Evolutionary conservation across 139 green algal species (phyloP), one percentile per base, ranked within the genome.

Genomic region (Picochlorum sp.): DNA sequence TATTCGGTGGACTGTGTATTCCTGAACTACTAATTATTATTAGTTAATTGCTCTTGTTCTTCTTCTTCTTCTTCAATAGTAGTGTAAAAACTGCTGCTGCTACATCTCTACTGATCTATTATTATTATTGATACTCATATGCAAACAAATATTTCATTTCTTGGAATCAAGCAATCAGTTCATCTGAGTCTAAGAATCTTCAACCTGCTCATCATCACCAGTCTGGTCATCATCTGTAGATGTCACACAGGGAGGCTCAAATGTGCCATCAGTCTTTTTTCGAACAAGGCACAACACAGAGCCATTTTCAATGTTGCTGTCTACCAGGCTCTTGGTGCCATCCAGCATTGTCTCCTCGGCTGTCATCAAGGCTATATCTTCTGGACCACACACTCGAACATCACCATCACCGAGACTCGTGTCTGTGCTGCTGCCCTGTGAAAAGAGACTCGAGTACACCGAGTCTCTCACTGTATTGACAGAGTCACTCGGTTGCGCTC

Each of bases 291-390:
- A 84, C 6, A 96, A 26, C 3, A 89, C 72, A 37, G 87, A 82
- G 50, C 95, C 89, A 68, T 91, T 92, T 56, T 92, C 82, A 14
- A 96, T 75, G 21, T 85, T 86, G 8, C 85, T 44, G 3, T 96
- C 88, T 24, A 80, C 82, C 9, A 96, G 69, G 61, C 77, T 94
- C 50, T 81, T 84, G 13, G 73, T 71, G 58, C 96, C 90, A 37
- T 89, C 81, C 47, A 91, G 61, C 44, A 80, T n/a, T 2, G 21
- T 62, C 4, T 16, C 57, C 24, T 46, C 63, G 1, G 64, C 65
- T 59, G 83, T 84, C 34, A 66, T 62, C 24, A 90, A 70, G 47
- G 82, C 75, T 21, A 54, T 54, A 54, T 21, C 47, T 24, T 54
- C 18, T 54, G 47, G 18, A 0, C 47, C 47, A 72, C 88, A 73